A percentile compares a stretch with the other conserved stretches of the same genome.
Conservation (phyloP, 2,329 filamentous ascomycete genomes). For the Clarireedia hainanense region DNA sequence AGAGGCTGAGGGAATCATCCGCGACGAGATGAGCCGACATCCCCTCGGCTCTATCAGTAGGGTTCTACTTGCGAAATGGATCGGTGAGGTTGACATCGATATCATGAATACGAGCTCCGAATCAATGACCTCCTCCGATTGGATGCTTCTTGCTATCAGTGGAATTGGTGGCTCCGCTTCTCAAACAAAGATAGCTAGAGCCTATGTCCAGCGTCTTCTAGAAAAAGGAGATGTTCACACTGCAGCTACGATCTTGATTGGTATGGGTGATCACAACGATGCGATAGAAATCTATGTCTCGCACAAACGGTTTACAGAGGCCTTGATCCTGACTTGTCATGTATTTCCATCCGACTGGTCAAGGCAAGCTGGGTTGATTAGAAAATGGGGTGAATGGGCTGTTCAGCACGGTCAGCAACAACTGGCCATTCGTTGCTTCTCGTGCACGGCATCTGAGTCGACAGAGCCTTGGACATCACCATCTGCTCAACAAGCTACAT, state of each 20-base stretch:
- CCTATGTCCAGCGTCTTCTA: conserved; percentile 83
- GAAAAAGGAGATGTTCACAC: conserved; percentile 88
- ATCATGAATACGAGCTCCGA: conserved; percentile 73
- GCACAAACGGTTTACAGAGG: conserved; percentile 86
- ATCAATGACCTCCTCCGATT: conserved; percentile 88
- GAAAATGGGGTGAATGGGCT: conserved; percentile 92
- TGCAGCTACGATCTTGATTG: conserved; percentile 85
- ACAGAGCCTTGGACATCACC: conserved; percentile 85
- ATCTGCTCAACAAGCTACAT: conserved; percentile 56
- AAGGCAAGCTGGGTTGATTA: conserved; percentile 76
- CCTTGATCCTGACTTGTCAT: conserved; percentile 78
- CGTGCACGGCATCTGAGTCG: conserved; percentile 79
- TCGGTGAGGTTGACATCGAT: conserved; percentile 77
- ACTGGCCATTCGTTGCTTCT: conserved; percentile 85
- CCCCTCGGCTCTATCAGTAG: conserved; percentile 64
- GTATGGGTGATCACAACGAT: conserved; percentile 86
- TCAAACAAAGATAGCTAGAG: conserved; percentile 82
- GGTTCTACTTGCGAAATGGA: conserved; percentile 85
- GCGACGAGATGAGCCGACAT: conserved; percentile 76
- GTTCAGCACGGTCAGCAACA: conserved; percentile 82
- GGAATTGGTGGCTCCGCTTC: conserved; percentile 72
- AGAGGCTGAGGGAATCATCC: conserved; percentile 71
- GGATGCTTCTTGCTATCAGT: conserved; percentile 91
- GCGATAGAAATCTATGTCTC: conserved; percentile 95
- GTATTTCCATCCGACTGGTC: conserved; percentile 84